Base-by-base conservation (phyloP, 495 filamentous ascomycete species). In the Lasiosphaeris hirsuta region DNA sequence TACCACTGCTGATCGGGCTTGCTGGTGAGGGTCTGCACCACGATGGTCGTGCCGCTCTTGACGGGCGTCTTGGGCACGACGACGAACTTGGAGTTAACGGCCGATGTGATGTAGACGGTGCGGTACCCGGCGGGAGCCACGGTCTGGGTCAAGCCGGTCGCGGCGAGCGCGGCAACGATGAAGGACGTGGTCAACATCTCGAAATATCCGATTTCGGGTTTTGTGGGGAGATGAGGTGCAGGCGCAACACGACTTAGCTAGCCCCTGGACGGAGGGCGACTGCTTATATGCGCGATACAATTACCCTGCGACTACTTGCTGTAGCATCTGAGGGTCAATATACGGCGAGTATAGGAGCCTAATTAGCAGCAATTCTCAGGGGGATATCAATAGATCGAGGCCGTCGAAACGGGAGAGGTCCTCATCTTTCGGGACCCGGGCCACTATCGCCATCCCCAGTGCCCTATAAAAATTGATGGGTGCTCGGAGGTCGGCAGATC, bases 1-100 rank as follows among this genome's bases (percentile, higher is more conserved):
- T 72, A 79, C 79, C 79, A 82, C 54, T 78, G 73, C 56, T 82
- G 78, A 33, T 75, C 75, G 1, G 75, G 62, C 56, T 67, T 77
- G 51, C 63, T 60, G 35, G 49, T 68, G 11, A 54, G 70, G 1
- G 75, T 78, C 57, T 78, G 63, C 75, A 81, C 69, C 30, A 79
- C 70, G 4, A 76, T 57, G 13, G 70, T 68, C 46, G 59, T 69
- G 17, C 76, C 78, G 53, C 37, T 59, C 33, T 65, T 71, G 33
- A 51, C 50, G 10, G 69, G 54, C 0, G 70, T 48, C 54, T 75
- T 76, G 17, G 76, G 73, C 15, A 75, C 75, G 7, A 81, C 66
- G 33, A 77, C 75, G 51, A 78, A 82, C 63, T 79, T 81, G 52
- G 71, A 38, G 68, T 82, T 65, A 44, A 76, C 73, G 23, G 62